Evolutionary conservation across 768 basidiomycete species (phyloP), one percentile per base, ranked within the genome.

Genomic region (Serendipita sp.): DNA sequence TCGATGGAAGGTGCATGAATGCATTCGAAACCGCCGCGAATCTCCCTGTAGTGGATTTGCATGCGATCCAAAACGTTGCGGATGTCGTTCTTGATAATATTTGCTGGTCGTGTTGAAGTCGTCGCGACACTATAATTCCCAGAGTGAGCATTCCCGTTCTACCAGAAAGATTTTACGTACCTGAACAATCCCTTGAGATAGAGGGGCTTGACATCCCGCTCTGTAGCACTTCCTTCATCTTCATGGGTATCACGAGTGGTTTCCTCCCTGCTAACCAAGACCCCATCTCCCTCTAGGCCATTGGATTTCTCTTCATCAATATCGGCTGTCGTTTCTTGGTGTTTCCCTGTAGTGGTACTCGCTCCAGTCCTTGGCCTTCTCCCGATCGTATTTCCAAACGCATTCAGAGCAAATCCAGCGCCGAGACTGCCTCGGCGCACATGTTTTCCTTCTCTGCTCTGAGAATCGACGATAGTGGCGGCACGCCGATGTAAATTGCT

Each of bases 141-240:
- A 52, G 55, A 44, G 44, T 50, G 34, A 36, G 37, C 15, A 40
- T 65, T 50, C 31, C 18, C 43, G 16, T 11, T n/a, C 55, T 31
- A 40, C 2, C 46, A 62, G 58, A 44, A 29, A 27, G 40, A 62
- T 68, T 58, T 43, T 23, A 66, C 79, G 68, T 66, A 90, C 86
- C 90, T 93, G 76, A 99, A 97, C 58, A 99, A 71, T 3, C 96
- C 96, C 75, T 98, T 99, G 70, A 98, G 75, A 75, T 91, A 95
- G 52, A 97, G 84, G 0, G 96, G 91, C 76, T 97, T 98, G 70
- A 91, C 74, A 84, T 85, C 68, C 79, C 75, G n/a, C 78, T 72
- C 65, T 81, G 80, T 62, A 77, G 75, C 66, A 80, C 79, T 50
- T 80, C 77, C 63, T 16, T 46, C 63, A 11, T 50, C 67, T 31